A percentile compares a stretch with the other conserved stretches of the same genome.
Evolutionary conservation across 768 basidiomycete species (phyloP).

Genomic region (Panaeolus cyanescens): DNA sequence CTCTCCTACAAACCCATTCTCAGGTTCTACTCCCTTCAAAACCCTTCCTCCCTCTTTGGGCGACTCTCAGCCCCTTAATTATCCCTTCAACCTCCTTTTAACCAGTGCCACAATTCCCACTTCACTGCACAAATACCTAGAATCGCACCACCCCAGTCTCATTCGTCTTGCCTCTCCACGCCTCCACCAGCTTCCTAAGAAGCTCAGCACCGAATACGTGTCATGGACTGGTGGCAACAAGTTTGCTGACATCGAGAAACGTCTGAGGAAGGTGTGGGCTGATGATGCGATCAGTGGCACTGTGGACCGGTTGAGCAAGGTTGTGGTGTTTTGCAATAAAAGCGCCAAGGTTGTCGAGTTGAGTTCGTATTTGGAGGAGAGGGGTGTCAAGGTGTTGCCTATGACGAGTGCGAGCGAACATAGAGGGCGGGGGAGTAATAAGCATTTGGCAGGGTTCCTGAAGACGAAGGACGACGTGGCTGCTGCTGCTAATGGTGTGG

Average conservation of each 20-base stretch:
- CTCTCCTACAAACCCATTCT: constrained; percentile 20
- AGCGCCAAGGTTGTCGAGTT: constrained; percentile 67
- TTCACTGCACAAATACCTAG: constrained; percentile 67
- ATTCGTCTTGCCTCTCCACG: constrained; percentile 80
- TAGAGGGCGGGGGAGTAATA: constrained; percentile 69
- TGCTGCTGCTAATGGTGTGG: too few relatives aligned
- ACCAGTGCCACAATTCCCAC: constrained; percentile 88
- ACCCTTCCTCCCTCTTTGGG: constrained; percentile 14
- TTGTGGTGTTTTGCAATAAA: constrained; percentile 86
- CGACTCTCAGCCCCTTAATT: constrained; percentile 36
- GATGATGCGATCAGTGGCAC: constrained; percentile 48
- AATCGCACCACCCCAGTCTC: constrained; percentile 59
- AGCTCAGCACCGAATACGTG: constrained; percentile 72
- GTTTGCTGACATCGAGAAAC: constrained; percentile 75
- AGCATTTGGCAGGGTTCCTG: constrained; percentile 78
- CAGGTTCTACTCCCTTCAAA: constrained; percentile 17
- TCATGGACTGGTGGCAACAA: constrained; percentile 81
- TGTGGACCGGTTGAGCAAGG: constrained; percentile 50
- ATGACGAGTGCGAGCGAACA: constrained; percentile 64
- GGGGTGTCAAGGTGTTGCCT: constrained; percentile 62
- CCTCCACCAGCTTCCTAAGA: constrained; percentile 75
- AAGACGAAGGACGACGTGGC: constrained; percentile 22
- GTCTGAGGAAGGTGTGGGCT: constrained; percentile 74
- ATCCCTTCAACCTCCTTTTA: constrained; percentile 82
- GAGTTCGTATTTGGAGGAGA: constrained; percentile 55